These are phyloP conservation scores for Corymbia citriodora DNA, from an alignment of 441 rosid genomes.

Conservation along the genomic window DNA sequence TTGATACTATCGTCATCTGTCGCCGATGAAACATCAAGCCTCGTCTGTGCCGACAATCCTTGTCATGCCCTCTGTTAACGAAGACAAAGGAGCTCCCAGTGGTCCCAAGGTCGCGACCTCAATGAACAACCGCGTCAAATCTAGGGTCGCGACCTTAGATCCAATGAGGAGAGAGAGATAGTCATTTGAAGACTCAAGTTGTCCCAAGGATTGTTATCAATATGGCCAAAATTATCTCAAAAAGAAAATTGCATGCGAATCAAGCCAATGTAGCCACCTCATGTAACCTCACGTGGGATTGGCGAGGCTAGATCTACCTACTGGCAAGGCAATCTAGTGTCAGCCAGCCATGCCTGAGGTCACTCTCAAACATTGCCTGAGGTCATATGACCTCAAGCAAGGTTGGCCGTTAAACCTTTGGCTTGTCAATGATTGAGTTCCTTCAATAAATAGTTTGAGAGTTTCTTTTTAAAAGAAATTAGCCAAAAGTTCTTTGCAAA, in stretches of 20 bases:
- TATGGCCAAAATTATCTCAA: not conserved
- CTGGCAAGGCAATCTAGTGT: too few relatives aligned
- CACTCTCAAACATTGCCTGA: too few relatives aligned
- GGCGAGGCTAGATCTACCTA: too few relatives aligned
- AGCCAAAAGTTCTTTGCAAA: too few relatives aligned
- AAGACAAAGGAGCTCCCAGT: not conserved
- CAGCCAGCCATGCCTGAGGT: too few relatives aligned
- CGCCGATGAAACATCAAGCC: not conserved
- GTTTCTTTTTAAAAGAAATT: too few relatives aligned
- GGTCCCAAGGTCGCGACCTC: not conserved
- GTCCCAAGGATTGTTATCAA: not conserved
- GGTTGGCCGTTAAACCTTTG: too few relatives aligned
- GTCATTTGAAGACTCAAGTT: not conserved
- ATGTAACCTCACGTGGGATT: too few relatives aligned
- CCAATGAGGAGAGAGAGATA: not conserved
- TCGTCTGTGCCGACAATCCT: not conserved
- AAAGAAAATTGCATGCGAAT: not conserved
- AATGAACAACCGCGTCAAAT: not conserved
- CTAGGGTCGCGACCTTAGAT: not conserved
- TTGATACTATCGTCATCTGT: not conserved
- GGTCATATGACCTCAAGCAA: too few relatives aligned
- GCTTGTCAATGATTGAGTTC: too few relatives aligned
- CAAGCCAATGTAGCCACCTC: too few relatives aligned
- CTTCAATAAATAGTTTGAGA: too few relatives aligned
- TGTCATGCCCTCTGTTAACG: not conserved